A percentile compares a stretch with the other conserved stretches of the same genome.
These are phyloP conservation scores for Hymenoscyphus repandus DNA, from an alignment of 2,329 filamentous ascomycete genomes.

Conservation along the genomic window DNA sequence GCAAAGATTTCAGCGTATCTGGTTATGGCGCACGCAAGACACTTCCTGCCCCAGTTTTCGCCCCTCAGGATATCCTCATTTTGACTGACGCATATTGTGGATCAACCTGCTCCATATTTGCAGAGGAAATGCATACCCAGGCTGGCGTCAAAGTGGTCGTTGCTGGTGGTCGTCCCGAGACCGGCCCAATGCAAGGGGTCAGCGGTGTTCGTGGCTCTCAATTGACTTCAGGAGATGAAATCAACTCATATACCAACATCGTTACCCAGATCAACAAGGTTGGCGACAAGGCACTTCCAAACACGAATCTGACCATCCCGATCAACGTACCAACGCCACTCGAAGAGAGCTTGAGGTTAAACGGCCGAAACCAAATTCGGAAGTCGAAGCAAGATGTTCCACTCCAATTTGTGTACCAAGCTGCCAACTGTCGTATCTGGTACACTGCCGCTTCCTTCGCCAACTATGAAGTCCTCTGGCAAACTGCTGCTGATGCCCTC, in stretches of 20 bases:
- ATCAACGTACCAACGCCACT: too few relatives aligned
- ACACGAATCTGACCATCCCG: too few relatives aligned
- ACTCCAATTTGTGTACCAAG: constrained; percentile 54
- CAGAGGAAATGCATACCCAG: constrained; percentile 50
- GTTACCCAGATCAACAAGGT: neutral
- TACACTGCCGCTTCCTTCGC: constrained; percentile 47
- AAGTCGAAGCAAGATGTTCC: constrained; percentile 33
- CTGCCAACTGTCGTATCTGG: constrained; percentile 54
- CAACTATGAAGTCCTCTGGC: constrained; percentile 45
- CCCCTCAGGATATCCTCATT: constrained; percentile 35
- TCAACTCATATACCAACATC: neutral
- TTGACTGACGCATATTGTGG: constrained; percentile 53
- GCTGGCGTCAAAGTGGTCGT: constrained; percentile 47
- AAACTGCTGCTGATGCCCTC: constrained; percentile 31
- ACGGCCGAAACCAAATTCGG: constrained; percentile 34
- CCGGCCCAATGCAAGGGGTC: constrained; percentile 44
- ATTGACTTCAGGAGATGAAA: neutral
- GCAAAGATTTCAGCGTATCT: constrained; percentile 9
- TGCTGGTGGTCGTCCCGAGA: constrained; percentile 44
- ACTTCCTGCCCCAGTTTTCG: constrained; percentile 29
- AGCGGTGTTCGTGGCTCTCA: neutral
- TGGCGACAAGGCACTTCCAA: neutral
- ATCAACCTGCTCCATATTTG: constrained; percentile 52
- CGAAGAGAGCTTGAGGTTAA: constrained; percentile 24
- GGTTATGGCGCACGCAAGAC: constrained; percentile 7